Percentiles rank a stretch among this genome's conserved stretches.
Evolutionary conservation across 345 rosid genomes (phyloP).

Genomic region (Sonneratia alba): DNA sequence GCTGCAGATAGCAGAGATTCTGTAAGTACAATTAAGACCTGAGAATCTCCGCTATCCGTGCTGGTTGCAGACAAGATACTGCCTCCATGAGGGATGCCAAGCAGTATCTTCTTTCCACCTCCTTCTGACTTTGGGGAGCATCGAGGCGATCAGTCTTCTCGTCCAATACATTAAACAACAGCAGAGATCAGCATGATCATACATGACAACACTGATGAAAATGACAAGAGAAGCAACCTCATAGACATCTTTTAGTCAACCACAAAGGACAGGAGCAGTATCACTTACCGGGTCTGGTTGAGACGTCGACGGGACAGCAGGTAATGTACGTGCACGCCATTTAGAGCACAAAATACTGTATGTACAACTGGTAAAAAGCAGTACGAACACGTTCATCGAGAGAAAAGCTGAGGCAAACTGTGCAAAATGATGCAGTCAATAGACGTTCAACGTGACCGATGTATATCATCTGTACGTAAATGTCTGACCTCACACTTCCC

Average conservation of each 20-base stretch:
- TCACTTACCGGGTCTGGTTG: background rate
- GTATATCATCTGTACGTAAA: background rate
- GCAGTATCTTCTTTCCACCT: constrained; percentile 95
- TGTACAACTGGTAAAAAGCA: background rate
- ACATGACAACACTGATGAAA: background rate
- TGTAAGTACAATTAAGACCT: constrained; percentile 47
- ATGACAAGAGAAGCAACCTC: background rate
- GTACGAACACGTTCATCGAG: background rate
- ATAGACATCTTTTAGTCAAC: background rate
- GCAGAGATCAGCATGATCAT: background rate
- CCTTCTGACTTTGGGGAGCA: constrained; percentile 56
- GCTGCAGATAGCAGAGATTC: too few species aligned
- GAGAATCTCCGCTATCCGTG: constrained; percentile 79
- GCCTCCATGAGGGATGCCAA: constrained; percentile 79
- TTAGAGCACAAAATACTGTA: background rate
- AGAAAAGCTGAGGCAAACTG: background rate
- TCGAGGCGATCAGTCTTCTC: constrained; percentile 63
- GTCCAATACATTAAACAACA: constrained; percentile 3
- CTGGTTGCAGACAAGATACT: constrained; percentile 52
- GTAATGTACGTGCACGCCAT: background rate
- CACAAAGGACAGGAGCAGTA: background rate
- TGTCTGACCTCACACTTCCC: background rate
- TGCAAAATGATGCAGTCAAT: background rate
- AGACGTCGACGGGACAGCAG: background rate
- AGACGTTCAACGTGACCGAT: background rate